These are phyloP conservation scores for Umbelopsis isabellina DNA, from an alignment of 192 early-diverging fungal species.

Conservation along the genomic window DNA sequence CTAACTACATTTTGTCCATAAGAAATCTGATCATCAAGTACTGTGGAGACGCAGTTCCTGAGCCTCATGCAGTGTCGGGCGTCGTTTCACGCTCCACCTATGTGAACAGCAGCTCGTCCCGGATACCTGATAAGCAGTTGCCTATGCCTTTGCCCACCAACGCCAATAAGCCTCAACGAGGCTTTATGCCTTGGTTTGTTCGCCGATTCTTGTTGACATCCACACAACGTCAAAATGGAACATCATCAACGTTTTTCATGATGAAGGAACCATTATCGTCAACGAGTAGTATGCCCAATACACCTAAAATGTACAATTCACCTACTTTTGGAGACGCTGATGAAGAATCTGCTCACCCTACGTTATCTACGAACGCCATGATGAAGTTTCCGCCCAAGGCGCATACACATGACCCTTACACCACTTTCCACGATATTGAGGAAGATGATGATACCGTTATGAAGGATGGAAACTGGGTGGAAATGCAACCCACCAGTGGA, in stretches of 20 bases:
- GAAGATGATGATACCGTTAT: background rate
- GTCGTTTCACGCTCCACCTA: background rate
- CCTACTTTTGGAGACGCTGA: background rate
- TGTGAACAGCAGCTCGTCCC: background rate
- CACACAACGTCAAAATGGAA: conserved; percentile 14
- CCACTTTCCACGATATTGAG: conserved; percentile 8
- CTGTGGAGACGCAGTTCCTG: background rate
- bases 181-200: conserved; percentile 18
- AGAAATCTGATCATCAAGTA: conserved; percentile 17
- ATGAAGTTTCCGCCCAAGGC: conserved; percentile 14
- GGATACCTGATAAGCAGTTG: background rate
- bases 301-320: conserved; percentile 15
- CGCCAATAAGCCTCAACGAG: background rate
- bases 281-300: background rate
- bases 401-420: conserved; percentile 12
- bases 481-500: background rate
- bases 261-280: conserved; percentile 4
- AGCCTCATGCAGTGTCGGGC: background rate
- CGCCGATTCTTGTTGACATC: conserved; percentile 7
- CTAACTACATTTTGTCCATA: background rate
- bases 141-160: background rate
- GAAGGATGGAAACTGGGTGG: background rate
- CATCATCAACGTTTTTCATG: conserved; percentile 9
- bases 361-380: conserved; percentile 15
- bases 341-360: conserved; percentile 1